Evolutionary conservation across 1,284 basidiomycete species (phyloP), one percentile per base, ranked within the genome.

Genomic region (Puccinia hordei): DNA sequence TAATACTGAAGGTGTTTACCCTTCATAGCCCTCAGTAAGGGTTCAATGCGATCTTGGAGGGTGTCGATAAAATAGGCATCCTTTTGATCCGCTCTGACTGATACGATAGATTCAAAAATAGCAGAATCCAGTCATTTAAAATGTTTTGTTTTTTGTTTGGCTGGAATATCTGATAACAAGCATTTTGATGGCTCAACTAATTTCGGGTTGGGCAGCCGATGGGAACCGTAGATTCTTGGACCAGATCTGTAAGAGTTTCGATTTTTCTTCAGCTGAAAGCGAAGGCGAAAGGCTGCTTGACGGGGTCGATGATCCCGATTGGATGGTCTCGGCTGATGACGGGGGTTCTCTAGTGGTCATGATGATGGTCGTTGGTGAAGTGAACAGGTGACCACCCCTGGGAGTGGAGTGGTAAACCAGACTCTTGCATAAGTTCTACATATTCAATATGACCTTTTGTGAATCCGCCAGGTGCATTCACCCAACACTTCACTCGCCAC

Each of bases 1-100:
- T 41, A 30, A 41, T 49, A 15, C 46, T 10, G 2, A 8, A 49
- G 10, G 17, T 49, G 13, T 49, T 27, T 44, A 73, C 72, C 72
- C 35, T 69, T 69, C 2, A 72, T 12, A 63, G 53, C 53, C 17
- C 77, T 69, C 17, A 79, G 8, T 13, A 69, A 51, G 19, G 77
- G 68, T 69, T 79, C 77, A 30, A 79, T 41, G 24, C 44, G 49
- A 44, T 79, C 68, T 33, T 72, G 53, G 46, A 79, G 38, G 15
- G 33, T 13, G 24, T 55, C 19, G 35, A 79, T 72, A 30, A 72
- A 79, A 53, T 61, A 79, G 2, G 49, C 66, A 63, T 79, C 77
- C 33, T 79, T 79, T 24, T 79, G 77, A 79, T 79, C 77, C 41
- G 77, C 77, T 61, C 66, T 69, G 49, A 79, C 77, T 79, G 24